Base-by-base conservation (phyloP, 2,329 filamentous ascomycete genomes). In the Stachybotrys echinatus region DNA sequence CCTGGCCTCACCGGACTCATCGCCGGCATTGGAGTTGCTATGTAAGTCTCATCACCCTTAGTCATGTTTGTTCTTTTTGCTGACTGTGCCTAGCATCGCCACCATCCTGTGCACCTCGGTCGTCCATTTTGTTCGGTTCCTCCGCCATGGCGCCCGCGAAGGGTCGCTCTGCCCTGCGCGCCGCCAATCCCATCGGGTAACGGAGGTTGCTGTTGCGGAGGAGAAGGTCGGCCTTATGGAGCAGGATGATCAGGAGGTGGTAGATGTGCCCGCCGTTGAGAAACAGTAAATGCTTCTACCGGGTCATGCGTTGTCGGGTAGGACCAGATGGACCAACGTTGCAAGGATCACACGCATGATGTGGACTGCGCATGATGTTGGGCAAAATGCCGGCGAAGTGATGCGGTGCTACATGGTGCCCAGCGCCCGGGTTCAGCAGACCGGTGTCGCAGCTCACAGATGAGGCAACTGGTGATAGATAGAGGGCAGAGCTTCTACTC, bases 1-100 rank as follows among this genome's bases (percentile, higher is more conserved):
- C 87, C 87, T 2, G 74, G 89, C 48, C 69, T 87, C 48, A 76
- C 89, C 55, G 87, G 87, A 51, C 76, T 89, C 55, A 75, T 82
- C 21, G 83, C 84, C 42, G 87, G 87, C 61, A 77, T 89, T 49
- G 75, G 76, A 23, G 82, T 85, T 54, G 86, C 85, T 66, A 65
- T 88, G 76, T 80, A 72, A 63, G 76, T 73, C 31, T 34, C 42
- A 22, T 23, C 39, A 20, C 8, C n/a, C n/a, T n/a, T 14, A 20
- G 23, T 5, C 22, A 7, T 21, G n/a, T 44, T 2, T 27, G 27
- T 22, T 31, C 1, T 10, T 14, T 37, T 18, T 18, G 22, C 56
- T 18, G 42, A 46, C 44, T 17, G n/a, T 22, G 14, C 18, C 42
- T 49, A 80, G 76, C 39, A 63, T 89, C 44, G 85, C 83, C 49